Base-by-base conservation (phyloP, 352 stramenopile genomes). In the Bremia lactucae region DNA sequence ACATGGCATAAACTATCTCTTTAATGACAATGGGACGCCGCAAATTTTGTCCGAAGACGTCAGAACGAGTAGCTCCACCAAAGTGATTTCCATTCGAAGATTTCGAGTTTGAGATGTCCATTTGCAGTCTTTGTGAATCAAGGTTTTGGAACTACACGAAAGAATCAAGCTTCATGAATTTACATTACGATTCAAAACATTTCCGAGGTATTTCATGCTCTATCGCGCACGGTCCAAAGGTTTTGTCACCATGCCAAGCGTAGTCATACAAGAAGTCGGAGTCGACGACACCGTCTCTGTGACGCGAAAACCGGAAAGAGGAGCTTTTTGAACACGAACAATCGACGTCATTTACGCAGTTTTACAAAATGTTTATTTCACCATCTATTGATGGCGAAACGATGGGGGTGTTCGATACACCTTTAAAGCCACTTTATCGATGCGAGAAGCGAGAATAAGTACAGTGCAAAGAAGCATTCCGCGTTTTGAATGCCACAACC, bases 171-270 rank as follows among this genome's bases (percentile, higher is more conserved):
- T 73, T 19, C 70, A 72, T 42, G 46, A 46, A 26, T 82, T 80
- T 31, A 42, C 68, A 80, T 59, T 79, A 79, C 44, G 66, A 80
- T 52, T 68, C 68, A 15, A 78, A n/a, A 59, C 22, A 80, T 86
- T 35, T 59, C 61, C 6, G 68, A 71, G 13, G 53, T 82, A 6
- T 79, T 83, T 40, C 54, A 72, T 26, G 63, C 56, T 19, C 57
- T 86, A 21, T 49, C 67, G 8, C 43, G 50, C 9, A 49, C 68
- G 10, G 52, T 86, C n/a, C 53, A 42, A 20, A 62, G 49, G 38
- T 37, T 34, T 9, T 44, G 48, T 19, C 48, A 16, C 13, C 52
- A 62, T 21, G 40, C 39, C 10, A 44, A 59, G 18, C 35, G 41
- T 16, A 37, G 49, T 6, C 37, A 49, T 11, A 11, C 5, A 9